These are phyloP conservation scores for Xylaria sp. DNA, from an alignment of 2,329 filamentous ascomycete genomes.

Conservation along the genomic window DNA sequence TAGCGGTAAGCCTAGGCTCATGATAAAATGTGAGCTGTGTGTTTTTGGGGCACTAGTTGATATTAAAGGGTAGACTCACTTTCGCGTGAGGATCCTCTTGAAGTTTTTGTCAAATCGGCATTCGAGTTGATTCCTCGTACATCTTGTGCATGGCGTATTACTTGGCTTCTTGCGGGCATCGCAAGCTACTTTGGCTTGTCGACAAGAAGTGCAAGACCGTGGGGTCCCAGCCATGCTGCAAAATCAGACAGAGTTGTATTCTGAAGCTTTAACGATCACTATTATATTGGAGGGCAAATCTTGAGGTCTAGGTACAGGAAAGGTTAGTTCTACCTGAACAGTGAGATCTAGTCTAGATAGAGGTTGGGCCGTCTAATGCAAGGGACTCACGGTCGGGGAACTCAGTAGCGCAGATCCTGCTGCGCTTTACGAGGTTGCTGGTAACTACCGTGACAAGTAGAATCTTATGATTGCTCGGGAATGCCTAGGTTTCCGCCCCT, in stretches of 20 bases:
- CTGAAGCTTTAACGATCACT: not conserved
- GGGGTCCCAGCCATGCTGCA: constrained; percentile 33
- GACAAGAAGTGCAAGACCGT: constrained; percentile 32
- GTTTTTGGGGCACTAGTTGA: not conserved
- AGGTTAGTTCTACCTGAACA: constrained; percentile 1
- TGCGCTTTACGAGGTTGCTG: not conserved
- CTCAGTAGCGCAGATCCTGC: not conserved
- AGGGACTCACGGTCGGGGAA: not conserved
- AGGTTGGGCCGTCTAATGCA: not conserved
- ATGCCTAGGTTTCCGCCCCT: not conserved
- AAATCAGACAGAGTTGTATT: not conserved
- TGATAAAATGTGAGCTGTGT: constrained; percentile 8
- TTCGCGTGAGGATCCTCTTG: constrained; percentile 34
- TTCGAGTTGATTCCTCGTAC: constrained; percentile 24
- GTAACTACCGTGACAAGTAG: not conserved
- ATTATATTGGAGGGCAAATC: not conserved
- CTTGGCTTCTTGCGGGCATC: constrained; percentile 33
- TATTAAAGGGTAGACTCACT: constrained; percentile 22
- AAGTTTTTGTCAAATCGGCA: constrained; percentile 37
- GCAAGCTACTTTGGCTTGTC: constrained; percentile 35
- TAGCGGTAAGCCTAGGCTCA: constrained; percentile 27
- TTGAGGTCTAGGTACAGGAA: not conserved
- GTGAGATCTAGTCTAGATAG: not conserved
- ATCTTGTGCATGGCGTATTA: constrained; percentile 28
- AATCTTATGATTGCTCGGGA: not conserved